Percentiles rank a stretch among this genome's conserved stretches.
These are phyloP conservation scores for Luffa aegyptiaca DNA, from an alignment of 306 rosid genomes.

Conservation along the genomic window DNA sequence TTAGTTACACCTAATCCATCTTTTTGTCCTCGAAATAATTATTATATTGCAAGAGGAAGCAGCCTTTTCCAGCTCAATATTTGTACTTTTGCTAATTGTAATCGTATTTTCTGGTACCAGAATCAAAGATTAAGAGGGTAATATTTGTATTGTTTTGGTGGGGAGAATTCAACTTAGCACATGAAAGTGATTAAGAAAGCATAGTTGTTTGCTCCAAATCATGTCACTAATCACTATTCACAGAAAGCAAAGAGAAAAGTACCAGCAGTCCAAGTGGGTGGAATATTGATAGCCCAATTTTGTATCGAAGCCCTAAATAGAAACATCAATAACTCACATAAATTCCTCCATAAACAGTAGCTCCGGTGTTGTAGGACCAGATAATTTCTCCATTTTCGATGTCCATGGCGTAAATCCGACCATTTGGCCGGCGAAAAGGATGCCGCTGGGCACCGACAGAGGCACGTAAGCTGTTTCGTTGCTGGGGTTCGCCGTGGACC, in stretches of 20 bases:
- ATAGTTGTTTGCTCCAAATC: background rate
- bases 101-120: constrained; percentile 10
- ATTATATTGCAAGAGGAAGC: constrained; percentile 1
- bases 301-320: constrained; percentile 20
- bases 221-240: background rate
- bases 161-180: background rate
- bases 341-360: constrained; percentile 19
- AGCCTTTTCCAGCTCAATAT: constrained; percentile 21
- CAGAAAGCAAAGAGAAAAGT: constrained; percentile 25
- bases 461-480: constrained; percentile 22
- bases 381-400: constrained; percentile 14
- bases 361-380: constrained; percentile 20
- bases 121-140: background rate
- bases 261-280: constrained; percentile 33
- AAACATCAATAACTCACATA: constrained; percentile 22
- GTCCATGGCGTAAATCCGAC: constrained; percentile 27
- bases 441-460: constrained; percentile 19
- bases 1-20: constrained; percentile 9
- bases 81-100: constrained; percentile 15
- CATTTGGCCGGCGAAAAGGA: constrained; percentile 27
- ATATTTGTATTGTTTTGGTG: background rate
- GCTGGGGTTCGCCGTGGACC: constrained; percentile 11
- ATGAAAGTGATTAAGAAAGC: background rate
- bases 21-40: background rate
- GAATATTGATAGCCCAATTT: constrained; percentile 20